phyloP scores from a whole-genome alignment of 2,329 filamentous ascomycete genomes.

The Chaetomiaceae sp. region DNA sequence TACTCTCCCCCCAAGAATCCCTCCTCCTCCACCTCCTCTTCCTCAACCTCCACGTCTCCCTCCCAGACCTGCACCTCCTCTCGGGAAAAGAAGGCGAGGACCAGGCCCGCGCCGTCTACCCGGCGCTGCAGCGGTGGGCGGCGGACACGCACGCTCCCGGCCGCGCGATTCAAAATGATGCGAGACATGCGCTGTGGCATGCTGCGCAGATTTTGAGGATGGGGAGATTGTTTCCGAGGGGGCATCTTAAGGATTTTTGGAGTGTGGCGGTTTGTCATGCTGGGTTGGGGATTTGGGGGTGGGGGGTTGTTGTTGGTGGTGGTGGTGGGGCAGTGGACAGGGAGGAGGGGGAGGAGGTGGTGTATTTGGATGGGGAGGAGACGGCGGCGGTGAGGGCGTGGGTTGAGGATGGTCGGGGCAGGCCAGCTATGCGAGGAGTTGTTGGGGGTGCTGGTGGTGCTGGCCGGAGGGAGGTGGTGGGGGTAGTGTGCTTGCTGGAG shows the following conservation, averaged over 20 bases:
- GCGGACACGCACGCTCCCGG: slow-evolving; percentile 49
- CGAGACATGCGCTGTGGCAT: slow-evolving; percentile 64
- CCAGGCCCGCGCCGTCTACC: slow-evolving; percentile 56
- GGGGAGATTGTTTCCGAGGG: slow-evolving; percentile 49
- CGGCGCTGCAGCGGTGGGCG: slow-evolving; percentile 57
- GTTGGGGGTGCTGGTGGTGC: slow-evolving; percentile 5
- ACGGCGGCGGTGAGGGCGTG: slow-evolving; percentile 51
- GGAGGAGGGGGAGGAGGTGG: slow-evolving; percentile 17
- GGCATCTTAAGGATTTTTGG: slow-evolving; percentile 59
- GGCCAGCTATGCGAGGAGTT: slow-evolving; percentile 44
- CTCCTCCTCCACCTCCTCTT: slow-evolving; percentile 51
- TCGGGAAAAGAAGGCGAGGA: slow-evolving; percentile 63
- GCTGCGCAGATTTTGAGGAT: slow-evolving; percentile 62
- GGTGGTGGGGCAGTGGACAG: slow-evolving; percentile 25
- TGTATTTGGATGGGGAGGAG: slow-evolving; percentile 55
- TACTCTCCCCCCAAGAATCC: slow-evolving; percentile 36
- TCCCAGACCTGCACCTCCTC: slow-evolving; percentile 63
- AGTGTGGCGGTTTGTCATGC: slow-evolving; percentile 67
- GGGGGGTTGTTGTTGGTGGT: slow-evolving; percentile 54
- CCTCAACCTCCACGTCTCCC: slow-evolving; percentile 59
- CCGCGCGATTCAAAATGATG: too few relatives aligned
- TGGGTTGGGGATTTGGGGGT: slow-evolving; percentile 63
- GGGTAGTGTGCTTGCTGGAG: slow-evolving; percentile 41
- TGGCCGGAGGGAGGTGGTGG: background rate
- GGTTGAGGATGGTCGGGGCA: slow-evolving; percentile 49